Conservation (phyloP, 176 grass and related monocot species). For the Avena atlantica region DNA sequence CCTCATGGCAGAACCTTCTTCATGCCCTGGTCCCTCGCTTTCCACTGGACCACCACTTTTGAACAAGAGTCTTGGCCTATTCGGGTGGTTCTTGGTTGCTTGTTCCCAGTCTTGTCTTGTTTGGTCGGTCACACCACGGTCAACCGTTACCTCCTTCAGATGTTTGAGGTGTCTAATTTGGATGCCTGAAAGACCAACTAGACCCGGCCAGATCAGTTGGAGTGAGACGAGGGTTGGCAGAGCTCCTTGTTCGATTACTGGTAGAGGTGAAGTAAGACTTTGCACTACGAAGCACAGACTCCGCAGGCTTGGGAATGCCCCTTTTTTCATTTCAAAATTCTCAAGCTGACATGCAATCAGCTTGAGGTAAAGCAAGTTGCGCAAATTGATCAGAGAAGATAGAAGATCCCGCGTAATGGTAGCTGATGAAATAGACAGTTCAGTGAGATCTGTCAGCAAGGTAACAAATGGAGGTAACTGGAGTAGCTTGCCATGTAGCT, state of each 20-base stretch:
- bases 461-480: conserved; percentile 35
- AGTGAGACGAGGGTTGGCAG: conserved; percentile 35
- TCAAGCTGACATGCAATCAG: background rate
- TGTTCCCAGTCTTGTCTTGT: conserved; percentile 33
- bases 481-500: conserved; percentile 24
- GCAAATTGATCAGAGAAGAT: conserved; percentile 32
- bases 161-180: conserved; percentile 37
- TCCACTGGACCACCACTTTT: background rate
- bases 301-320: conserved; percentile 39
- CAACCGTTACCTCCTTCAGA: conserved; percentile 46
- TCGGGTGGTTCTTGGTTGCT: conserved; percentile 41
- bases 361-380: conserved; percentile 44
- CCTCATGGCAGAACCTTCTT: background rate
- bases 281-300: conserved; percentile 31
- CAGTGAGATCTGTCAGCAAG: conserved; percentile 23
- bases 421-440: conserved; percentile 46
- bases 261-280: background rate
- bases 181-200: conserved; percentile 34
- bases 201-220: conserved; percentile 7
- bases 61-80: conserved; percentile 35
- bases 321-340: conserved; percentile 29
- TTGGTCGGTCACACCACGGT: background rate
- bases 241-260: conserved; percentile 44
- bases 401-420: conserved; percentile 24
- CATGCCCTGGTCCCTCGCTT: background rate